Base-by-base conservation (phyloP, 2,329 filamentous ascomycete species). In the Beauveria caledonica region DNA sequence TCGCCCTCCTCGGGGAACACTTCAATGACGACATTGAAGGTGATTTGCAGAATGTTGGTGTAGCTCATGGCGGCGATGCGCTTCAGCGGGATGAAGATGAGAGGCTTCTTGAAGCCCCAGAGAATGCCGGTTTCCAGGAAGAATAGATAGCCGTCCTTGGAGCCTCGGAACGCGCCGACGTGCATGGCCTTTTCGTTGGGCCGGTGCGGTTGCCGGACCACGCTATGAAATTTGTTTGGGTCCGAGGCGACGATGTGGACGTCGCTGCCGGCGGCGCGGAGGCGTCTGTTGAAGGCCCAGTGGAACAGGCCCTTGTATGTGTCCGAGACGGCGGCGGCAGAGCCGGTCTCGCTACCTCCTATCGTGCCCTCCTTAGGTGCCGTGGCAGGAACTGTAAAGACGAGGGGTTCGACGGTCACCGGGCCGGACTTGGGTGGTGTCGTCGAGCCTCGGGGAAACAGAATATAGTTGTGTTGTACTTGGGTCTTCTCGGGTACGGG, bases 41-140 rank as follows among this genome's bases (percentile, higher is more conserved):
- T 89, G 23, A 86, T 78, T 67, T 87, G 85, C 50, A 88, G 74
- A 27, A 89, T 84, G 62, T 76, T 87, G 5, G 85, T 87, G 69
- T 87, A 88, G 66, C 83, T 86, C n/a, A 87, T 76, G 2, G 84
- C 83, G 0, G 77, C 76, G 55, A 88, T 84, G 13, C 80, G 77
- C 57, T 82, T 79, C 19, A 87, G 77, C 5, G 85, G 83, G 5
- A 88, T 75, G 65, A 87, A 88, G 23, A 86, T 72, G 2, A 88
- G 70, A 0, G 86, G 86, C 71, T 88, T 89, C 72, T 87, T 88
- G 76, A 86, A 89, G 0, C 79, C 85, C 84, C 85, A 89, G 8
- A 89, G 69, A 58, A 89, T 87, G 15, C 86, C 86, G 27, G 78
- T 84, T 36, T 84, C 80, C 17, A 89, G 73, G 68, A 88, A 87